Evolutionary conservation across 176 grass and related monocot species (phyloP).

Genomic region (bread wheat (Triticum aestivum)): IWGSC_CS_RefSeq_v2.1 NC_057802.1:401494882-401495381

Average conservation of each 20-base stretch:
- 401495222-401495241: no score
- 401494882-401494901: neutral
- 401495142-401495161: neutral
- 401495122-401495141: neutral
- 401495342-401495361: no score
- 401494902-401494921: slow-evolving; percentile 14
- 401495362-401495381: no score
- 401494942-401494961: slow-evolving; percentile 38
- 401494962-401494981: slow-evolving; percentile 14
- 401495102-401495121: slow-evolving; percentile 16
- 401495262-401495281: no score
- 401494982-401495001: slow-evolving; percentile 1
- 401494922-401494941: neutral
- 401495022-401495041: slow-evolving; percentile 70
- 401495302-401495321: no score
- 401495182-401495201: no score
- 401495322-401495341: no score
- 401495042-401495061: slow-evolving; percentile 46
- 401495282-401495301: no score
- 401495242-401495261: no score
- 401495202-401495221: no score
- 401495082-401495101: slow-evolving; percentile 57
- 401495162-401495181: no score
- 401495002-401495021: neutral
- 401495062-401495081: slow-evolving; percentile 68